Evolutionary conservation across 768 basidiomycete genomes (phyloP), one percentile per base, ranked within the genome.

Genomic region (Tephrocybe rancida): DNA sequence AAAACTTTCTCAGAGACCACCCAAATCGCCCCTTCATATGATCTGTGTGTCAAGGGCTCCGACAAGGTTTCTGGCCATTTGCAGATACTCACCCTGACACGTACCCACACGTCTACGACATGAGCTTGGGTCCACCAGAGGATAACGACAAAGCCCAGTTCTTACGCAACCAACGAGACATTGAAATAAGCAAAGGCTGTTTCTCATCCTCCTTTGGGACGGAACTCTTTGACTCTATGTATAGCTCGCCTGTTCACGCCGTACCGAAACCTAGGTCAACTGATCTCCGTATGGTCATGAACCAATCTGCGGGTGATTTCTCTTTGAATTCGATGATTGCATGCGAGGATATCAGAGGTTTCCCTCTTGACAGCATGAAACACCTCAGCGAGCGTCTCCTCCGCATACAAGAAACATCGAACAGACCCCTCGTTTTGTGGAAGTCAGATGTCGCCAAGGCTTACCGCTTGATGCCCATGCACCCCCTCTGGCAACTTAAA

Each of bases 51-150:
- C 4, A 22, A 0, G 65, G 70, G 0, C 53, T 79, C 0, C 44
- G 58, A 0, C 50, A 72, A 0, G 77, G 77, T 1, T 78, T 79
- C 49, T 78, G 74, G 76, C 76, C 75, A 0, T 73, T 49, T 44
- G 67, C 67, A 0, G 48, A 66, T 1, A 63, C 64, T 1, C 24
- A 48, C 24, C 34, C 6, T 3, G 43, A 9, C 0, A 50, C 35
- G 0, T 61, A 61, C 13, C 67, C 62, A 32, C 13, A 32, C 1
- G 61, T 54, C 0, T 42, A 52, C 5, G 64, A 70, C 35, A 52
- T 49, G 4, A 59, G 61, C 0, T 7, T 41, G n/a, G 37, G 13
- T 24, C 35, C 50, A 0, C 51, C 47, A 9, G 21, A 45, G 13
- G 41, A 19, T 16, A 5, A 35, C 7, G 37, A 25, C 0, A 45